phyloP scores from a whole-genome alignment of 176 grass and related monocot genomes.

The Dendrocalamus sinicus region DNA sequence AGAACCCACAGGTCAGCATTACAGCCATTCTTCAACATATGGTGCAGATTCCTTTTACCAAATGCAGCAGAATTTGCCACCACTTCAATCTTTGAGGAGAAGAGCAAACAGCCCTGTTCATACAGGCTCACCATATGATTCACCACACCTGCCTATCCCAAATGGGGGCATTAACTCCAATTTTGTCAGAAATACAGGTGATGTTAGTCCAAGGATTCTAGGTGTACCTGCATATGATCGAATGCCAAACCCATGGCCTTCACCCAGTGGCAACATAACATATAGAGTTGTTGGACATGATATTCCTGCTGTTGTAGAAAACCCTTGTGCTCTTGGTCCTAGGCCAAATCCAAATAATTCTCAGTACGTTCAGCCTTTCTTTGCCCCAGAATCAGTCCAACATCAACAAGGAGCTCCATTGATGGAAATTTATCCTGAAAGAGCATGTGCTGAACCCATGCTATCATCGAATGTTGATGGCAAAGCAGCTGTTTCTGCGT shows the following conservation, averaged over 20 bases:
- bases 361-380: conserved; percentile 46
- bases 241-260: conserved; percentile 54
- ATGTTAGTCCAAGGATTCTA: conserved; percentile 71
- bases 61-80: conserved; percentile 70
- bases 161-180: conserved; percentile 60
- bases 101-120: conserved; percentile 56
- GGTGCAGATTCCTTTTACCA: conserved; percentile 80
- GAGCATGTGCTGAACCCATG: conserved; percentile 38
- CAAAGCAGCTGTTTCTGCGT: conserved; percentile 45
- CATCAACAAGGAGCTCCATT: conserved; percentile 46
- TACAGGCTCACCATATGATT: conserved; percentile 59
- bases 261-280: conserved; percentile 48
- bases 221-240: conserved; percentile 55
- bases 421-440: conserved; percentile 51
- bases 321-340: conserved; percentile 46
- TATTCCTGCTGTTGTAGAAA: conserved; percentile 52
- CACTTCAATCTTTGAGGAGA: conserved; percentile 72
- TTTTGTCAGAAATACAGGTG: conserved; percentile 65
- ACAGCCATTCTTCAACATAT: conserved; percentile 67
- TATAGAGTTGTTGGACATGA: conserved; percentile 68
- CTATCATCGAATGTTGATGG: conserved; percentile 30
- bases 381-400: conserved; percentile 58
- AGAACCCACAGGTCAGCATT: conserved; percentile 54
- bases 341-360: conserved; percentile 51
- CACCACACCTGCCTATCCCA: conserved; percentile 49